A percentile compares a stretch with the other conserved stretches of the same genome.
phyloP scores from a whole-genome alignment of 257 asterid species.

The Solanum piurae region DNA sequence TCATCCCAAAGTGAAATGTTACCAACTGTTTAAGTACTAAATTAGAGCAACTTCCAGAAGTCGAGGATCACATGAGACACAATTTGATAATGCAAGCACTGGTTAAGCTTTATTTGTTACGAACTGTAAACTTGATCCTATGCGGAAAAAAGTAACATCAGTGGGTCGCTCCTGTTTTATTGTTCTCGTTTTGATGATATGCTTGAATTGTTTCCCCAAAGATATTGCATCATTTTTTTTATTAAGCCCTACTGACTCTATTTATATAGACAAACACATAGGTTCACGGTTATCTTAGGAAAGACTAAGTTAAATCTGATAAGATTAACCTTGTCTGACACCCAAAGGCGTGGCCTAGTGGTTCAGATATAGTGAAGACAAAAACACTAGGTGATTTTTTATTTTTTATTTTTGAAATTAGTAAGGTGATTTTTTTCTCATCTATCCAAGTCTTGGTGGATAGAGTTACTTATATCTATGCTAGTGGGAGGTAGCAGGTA shows the following conservation, averaged over 20 bases:
- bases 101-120: not conserved
- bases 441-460: not conserved
- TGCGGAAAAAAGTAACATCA: not conserved
- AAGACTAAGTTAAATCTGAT: not conserved
- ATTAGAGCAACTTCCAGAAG: not conserved
- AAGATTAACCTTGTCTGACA: not conserved
- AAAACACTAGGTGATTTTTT: not conserved
- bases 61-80: not conserved
- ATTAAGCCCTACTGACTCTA: not conserved
- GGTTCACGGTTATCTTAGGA: not conserved
- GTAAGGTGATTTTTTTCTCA: not conserved
- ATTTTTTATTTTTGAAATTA: no score
- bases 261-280: not conserved
- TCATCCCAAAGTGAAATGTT: not conserved
- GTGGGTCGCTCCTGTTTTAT: not conserved
- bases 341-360: not conserved
- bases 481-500: not conserved
- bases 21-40: not conserved
- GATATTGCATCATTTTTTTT: not conserved
- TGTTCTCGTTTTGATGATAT: not conserved
- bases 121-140: not conserved
- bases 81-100: not conserved
- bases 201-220: not conserved
- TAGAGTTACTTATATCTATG: not conserved
- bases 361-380: not conserved